Percentiles rank a stretch among this genome's conserved stretches.
Conservation (phyloP, 192 early-diverging fungal species). For the Backusella liffmaniae region DNA sequence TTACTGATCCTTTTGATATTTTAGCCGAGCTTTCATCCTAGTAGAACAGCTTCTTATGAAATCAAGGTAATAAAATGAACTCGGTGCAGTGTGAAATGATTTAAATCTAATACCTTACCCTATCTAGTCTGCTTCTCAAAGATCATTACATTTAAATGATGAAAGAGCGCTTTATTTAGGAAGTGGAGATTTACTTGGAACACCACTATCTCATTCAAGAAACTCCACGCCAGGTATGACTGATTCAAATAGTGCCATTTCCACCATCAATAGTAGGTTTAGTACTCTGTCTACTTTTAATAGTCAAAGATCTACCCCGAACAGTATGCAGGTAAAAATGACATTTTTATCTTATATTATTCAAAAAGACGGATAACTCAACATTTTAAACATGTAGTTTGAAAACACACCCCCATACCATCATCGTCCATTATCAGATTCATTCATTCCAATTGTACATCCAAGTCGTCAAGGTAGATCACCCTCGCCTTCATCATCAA, state of each 20-base stretch:
- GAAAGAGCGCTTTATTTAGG: background rate
- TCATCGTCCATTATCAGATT: slow-evolving; percentile 6
- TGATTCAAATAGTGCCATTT: background rate
- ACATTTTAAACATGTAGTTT: background rate
- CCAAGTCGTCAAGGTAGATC: background rate
- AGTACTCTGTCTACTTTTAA: slow-evolving; percentile 1
- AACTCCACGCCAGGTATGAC: background rate
- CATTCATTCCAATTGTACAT: slow-evolving; percentile 9
- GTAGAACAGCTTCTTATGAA: slow-evolving; percentile 14
- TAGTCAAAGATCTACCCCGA: background rate
- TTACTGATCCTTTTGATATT: background rate
- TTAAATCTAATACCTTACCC: background rate
- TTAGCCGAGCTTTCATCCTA: slow-evolving; percentile 15
- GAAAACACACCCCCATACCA: background rate
- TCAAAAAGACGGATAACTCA: background rate
- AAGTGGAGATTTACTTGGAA: background rate
- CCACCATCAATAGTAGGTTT: slow-evolving; percentile 8
- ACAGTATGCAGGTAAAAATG: background rate
- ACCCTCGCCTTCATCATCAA: background rate
- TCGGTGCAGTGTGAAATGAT: background rate
- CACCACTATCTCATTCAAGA: background rate
- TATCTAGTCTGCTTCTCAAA: background rate
- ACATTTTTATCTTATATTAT: background rate
- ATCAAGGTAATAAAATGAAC: background rate
- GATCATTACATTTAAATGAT: background rate